Evolutionary conservation across 257 asterid genomes (phyloP).

Genomic region (Scutellaria baicalensis): DNA sequence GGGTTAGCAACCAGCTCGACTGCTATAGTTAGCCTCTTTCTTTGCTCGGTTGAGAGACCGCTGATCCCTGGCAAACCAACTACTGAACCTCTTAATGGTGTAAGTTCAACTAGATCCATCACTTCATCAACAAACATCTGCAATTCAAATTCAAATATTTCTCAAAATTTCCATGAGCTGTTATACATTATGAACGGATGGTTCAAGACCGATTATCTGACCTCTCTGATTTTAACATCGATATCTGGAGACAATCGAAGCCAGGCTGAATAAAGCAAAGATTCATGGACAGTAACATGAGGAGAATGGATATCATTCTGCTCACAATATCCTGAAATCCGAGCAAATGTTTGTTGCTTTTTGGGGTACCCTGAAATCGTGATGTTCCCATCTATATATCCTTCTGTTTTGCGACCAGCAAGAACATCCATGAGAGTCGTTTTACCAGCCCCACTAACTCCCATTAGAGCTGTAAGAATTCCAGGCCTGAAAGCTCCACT

Average conservation of each 20-base stretch:
- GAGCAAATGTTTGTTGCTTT: conserved; percentile 60
- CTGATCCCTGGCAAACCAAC: conserved; percentile 62
- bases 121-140: conserved; percentile 53
- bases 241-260: conserved; percentile 47
- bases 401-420: conserved; percentile 72
- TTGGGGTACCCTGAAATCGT: conserved; percentile 60
- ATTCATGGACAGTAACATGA: conserved; percentile 50
- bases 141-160: background rate
- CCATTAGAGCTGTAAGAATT: conserved; percentile 63
- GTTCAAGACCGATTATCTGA: conserved; percentile 5
- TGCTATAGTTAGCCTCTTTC: conserved; percentile 67
- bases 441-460: conserved; percentile 77
- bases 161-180: background rate
- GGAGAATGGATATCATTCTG: conserved; percentile 73
- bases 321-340: conserved; percentile 67
- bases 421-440: conserved; percentile 72
- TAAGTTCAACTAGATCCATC: conserved; percentile 65
- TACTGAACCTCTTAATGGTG: conserved; percentile 37
- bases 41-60: conserved; percentile 66
- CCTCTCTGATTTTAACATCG: conserved; percentile 35
- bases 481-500: conserved; percentile 71
- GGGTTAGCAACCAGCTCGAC: conserved; percentile 70
- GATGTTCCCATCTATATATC: conserved; percentile 54
- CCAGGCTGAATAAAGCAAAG: conserved; percentile 61
- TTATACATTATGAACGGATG: background rate